Conservation (phyloP, 495 filamentous ascomycete genomes). For the Penicillium goetzii region DNA sequence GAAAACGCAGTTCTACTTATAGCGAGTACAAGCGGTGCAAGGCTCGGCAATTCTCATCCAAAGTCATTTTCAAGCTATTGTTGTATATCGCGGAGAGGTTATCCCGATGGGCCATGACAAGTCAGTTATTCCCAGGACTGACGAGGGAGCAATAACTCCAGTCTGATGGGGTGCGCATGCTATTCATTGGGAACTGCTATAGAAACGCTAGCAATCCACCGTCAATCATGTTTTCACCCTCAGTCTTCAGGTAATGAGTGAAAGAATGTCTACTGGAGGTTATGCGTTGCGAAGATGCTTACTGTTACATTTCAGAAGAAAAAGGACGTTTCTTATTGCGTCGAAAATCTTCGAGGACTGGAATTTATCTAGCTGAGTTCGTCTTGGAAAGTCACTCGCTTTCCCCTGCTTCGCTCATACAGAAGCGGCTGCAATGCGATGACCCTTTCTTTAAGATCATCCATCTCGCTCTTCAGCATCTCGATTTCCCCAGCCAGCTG, state of each 20-base stretch:
- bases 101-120: neutral
- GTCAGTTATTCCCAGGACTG: neutral
- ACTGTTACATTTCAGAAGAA: slow-evolving; percentile 2
- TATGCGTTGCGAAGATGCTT: neutral
- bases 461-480: neutral
- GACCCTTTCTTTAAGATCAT: neutral
- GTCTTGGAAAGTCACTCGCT: neutral
- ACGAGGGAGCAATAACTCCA: neutral
- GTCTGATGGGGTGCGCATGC: neutral
- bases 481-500: neutral
- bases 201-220: neutral
- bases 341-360: neutral
- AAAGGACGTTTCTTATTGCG: neutral
- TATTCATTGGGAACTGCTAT: neutral
- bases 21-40: neutral
- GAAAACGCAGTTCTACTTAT: neutral
- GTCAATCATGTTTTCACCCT: neutral
- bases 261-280: neutral
- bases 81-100: neutral
- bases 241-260: neutral
- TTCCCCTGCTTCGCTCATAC: neutral
- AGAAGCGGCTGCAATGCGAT: neutral
- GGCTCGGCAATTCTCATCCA: neutral
- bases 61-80: neutral
- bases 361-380: neutral